These are phyloP conservation scores for Colletotrichum sansevieriae DNA, from an alignment of 2,329 filamentous ascomycete genomes.

Conservation along the genomic window DNA sequence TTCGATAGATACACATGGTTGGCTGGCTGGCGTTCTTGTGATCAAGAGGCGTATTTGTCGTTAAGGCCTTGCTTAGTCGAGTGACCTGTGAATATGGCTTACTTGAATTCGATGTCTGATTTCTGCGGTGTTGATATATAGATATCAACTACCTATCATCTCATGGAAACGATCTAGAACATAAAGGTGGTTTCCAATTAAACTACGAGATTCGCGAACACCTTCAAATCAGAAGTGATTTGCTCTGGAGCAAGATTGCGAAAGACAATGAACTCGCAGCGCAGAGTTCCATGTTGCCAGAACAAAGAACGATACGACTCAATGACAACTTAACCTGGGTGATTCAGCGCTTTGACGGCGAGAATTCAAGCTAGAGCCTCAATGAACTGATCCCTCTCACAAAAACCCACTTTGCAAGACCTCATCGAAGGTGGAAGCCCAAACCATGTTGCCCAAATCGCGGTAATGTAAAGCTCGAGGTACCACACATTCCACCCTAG, in stretches of 20 bases:
- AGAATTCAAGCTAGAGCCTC: background rate
- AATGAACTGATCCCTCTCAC: background rate
- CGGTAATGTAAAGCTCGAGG: conserved; percentile 45
- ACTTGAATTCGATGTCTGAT: too few relatives aligned
- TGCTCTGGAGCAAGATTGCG: background rate
- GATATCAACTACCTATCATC: background rate
- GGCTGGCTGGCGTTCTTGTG: background rate
- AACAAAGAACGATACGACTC: conserved; percentile 18
- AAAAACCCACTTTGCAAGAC: conserved; percentile 33
- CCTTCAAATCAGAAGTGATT: background rate
- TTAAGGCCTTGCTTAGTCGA: too few relatives aligned
- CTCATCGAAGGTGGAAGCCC: conserved; percentile 50
- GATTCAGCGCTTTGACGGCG: background rate
- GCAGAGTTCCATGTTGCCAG: background rate
- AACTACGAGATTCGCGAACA: too few relatives aligned
- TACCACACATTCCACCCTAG: conserved; percentile 49
- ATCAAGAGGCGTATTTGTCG: too few relatives aligned
- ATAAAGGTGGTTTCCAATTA: too few relatives aligned
- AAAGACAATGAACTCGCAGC: background rate
- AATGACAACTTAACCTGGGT: too few relatives aligned
- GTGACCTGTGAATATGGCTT: too few relatives aligned
- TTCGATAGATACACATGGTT: conserved; percentile 44
- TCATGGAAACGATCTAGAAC: background rate
- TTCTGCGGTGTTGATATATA: background rate
- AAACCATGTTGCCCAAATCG: conserved; percentile 46